Conservation (phyloP, 2,329 filamentous ascomycete genomes). For the Scorias spongiosa region DNA sequence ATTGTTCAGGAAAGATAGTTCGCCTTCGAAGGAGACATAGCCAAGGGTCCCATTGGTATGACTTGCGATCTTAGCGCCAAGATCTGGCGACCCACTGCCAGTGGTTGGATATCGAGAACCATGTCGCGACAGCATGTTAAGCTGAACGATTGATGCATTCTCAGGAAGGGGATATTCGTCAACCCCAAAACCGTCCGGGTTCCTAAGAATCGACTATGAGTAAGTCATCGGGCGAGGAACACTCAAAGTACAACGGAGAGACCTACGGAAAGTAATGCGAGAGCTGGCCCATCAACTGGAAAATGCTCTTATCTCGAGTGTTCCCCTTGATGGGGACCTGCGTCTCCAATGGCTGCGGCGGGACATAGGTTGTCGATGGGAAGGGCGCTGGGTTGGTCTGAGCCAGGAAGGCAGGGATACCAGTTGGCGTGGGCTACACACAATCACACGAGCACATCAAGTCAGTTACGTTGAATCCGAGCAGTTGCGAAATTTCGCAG, state of each 20-base stretch:
- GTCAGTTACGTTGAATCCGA: not conserved
- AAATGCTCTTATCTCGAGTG: constrained; percentile 47
- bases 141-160: constrained; percentile 52
- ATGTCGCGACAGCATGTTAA: constrained; percentile 60
- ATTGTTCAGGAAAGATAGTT: constrained; percentile 49
- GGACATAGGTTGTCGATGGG: constrained; percentile 43
- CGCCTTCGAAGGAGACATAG: constrained; percentile 39
- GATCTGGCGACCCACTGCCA: constrained; percentile 37
- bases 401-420: constrained; percentile 52
- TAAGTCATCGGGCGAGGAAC: not conserved
- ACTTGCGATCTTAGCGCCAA: constrained; percentile 44
- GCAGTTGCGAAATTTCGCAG: not conserved
- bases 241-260: too few species aligned
- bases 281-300: constrained; percentile 53
- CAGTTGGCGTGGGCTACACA: constrained; percentile 47
- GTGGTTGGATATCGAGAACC: constrained; percentile 58
- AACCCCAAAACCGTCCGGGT: constrained; percentile 55
- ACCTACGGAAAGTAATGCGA: constrained; percentile 29
- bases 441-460: too few species aligned
- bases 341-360: constrained; percentile 57
- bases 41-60: constrained; percentile 23
- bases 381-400: constrained; percentile 55
- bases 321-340: constrained; percentile 49
- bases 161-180: constrained; percentile 53
- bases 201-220: constrained; percentile 43